These are phyloP conservation scores for Groenewaldozyma salmanticensis DNA, from an alignment of 805 yeast genomes.

Conservation along the genomic window DNA sequence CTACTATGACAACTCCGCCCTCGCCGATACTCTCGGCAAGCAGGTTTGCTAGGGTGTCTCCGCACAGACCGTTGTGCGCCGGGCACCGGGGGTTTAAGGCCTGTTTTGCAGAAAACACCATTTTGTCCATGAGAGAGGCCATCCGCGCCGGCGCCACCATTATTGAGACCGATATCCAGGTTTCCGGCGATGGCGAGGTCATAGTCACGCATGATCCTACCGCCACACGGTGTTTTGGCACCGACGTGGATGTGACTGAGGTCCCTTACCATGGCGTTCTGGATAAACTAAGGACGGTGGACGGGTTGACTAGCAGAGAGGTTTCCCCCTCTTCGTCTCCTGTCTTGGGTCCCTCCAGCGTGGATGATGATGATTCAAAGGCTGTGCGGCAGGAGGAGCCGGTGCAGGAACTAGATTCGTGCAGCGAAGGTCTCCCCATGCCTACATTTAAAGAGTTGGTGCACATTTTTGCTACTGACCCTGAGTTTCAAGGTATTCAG, in stretches of 20 bases:
- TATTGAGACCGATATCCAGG: constrained; percentile 49
- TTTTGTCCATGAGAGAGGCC: constrained; percentile 14
- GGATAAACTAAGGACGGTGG: constrained; percentile 26
- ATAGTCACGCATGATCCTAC: constrained; percentile 46
- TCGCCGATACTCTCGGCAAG: too few relatives aligned
- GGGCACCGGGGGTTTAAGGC: constrained; percentile 23
- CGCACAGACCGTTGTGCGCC: constrained; percentile 15
- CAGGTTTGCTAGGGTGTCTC: neutral
- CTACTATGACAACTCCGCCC: too few relatives aligned
- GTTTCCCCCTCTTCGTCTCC: neutral
- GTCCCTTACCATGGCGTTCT: constrained; percentile 30
- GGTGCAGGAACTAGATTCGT: constrained; percentile 24
- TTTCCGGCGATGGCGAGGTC: constrained; percentile 42
- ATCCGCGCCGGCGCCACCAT: constrained; percentile 33
- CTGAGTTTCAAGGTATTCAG: constrained; percentile 20
- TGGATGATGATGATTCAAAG: too few relatives aligned
- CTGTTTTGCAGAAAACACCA: constrained; percentile 23
- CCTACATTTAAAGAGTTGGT: constrained; percentile 35
- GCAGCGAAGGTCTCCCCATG: constrained; percentile 24
- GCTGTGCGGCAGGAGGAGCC: constrained; percentile 26
- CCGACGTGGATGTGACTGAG: constrained; percentile 30
- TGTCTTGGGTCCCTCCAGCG: neutral
- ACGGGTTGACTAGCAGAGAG: neutral
- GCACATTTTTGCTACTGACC: constrained; percentile 31
- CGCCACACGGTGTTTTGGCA: constrained; percentile 41